These are phyloP conservation scores for Aspergillus puulaauensis DNA, from an alignment of 2,329 filamentous ascomycete genomes.

Conservation along the genomic window DNA sequence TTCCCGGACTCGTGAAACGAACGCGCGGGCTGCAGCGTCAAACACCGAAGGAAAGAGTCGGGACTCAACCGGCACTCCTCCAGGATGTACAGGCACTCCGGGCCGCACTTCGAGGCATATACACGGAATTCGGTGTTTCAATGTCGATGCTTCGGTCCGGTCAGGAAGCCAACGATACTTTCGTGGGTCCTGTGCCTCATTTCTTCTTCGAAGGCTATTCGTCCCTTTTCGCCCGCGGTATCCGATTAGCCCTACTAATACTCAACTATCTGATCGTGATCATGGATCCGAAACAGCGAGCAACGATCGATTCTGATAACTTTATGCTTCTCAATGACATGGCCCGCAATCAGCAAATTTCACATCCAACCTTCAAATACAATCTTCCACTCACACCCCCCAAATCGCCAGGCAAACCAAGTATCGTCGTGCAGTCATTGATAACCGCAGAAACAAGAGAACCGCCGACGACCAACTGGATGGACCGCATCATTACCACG, in stretches of 20 bases:
- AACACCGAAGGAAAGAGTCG: conserved; percentile 5
- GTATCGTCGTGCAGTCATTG: conserved; percentile 18
- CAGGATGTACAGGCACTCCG: conserved; percentile 20
- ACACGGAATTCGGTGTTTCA: conserved; percentile 26
- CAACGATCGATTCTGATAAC: conserved; percentile 13
- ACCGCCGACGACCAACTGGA: conserved; percentile 23
- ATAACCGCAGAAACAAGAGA: conserved; percentile 18
- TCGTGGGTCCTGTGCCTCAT: conserved; percentile 24
- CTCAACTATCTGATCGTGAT: conserved; percentile 22
- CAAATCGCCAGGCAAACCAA: conserved; percentile 11
- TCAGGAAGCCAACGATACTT: conserved; percentile 12
- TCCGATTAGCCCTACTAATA: conserved; percentile 19
- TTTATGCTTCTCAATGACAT: conserved; percentile 12
- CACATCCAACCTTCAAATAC: background rate
- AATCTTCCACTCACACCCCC: conserved; percentile 14
- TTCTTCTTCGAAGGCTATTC: conserved; percentile 24
- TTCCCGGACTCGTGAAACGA: conserved; percentile 29
- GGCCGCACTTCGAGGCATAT: conserved; percentile 23
- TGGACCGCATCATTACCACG: conserved; percentile 24
- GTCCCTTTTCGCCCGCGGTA: conserved; percentile 18
- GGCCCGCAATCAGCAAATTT: conserved; percentile 8
- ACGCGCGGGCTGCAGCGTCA: conserved; percentile 15
- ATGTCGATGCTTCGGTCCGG: conserved; percentile 22
- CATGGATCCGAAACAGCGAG: conserved; percentile 20
- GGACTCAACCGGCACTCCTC: conserved; percentile 16